phyloP scores from a whole-genome alignment of 2,329 filamentous ascomycete species.

The Tolypocladium album region DNA sequence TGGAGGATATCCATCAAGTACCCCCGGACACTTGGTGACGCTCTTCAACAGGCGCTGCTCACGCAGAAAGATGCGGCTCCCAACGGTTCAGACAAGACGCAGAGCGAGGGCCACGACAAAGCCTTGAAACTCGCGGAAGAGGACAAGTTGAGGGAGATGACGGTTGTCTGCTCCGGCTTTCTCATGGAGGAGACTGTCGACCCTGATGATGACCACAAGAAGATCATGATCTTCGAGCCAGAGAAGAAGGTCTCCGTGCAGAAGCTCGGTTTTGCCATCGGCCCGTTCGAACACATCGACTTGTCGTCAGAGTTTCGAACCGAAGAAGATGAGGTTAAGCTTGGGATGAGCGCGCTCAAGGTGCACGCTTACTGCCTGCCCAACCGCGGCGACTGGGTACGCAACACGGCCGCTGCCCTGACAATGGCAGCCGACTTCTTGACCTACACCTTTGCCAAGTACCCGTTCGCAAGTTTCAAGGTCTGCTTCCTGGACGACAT shows the following conservation, averaged over 20 bases:
- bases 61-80: conserved; percentile 25
- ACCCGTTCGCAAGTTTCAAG: conserved; percentile 87
- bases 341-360: conserved; percentile 79
- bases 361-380: conserved; percentile 89
- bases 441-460: conserved; percentile 77
- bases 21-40: conserved; percentile 78
- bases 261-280: conserved; percentile 87
- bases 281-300: conserved; percentile 90
- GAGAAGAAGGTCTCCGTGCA: conserved; percentile 68
- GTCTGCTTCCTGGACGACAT: conserved; percentile 91
- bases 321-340: conserved; percentile 82
- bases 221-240: conserved; percentile 77
- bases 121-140: conserved; percentile 51
- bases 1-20: conserved; percentile 87
- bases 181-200: conserved; percentile 75
- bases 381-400: conserved; percentile 67
- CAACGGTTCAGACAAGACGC: conserved; percentile 22
- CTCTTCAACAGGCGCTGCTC: conserved; percentile 37
- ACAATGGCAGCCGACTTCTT: conserved; percentile 86
- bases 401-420: conserved; percentile 77
- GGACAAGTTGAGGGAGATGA: conserved; percentile 80
- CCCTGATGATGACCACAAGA: conserved; percentile 66
- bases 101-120: conserved; percentile 29
- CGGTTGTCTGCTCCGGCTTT: conserved; percentile 83
- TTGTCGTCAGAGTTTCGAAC: conserved; percentile 76